Percentiles rank a stretch among this genome's conserved stretches.
Conservation (phyloP, 2,329 filamentous ascomycete genomes). For the Penicillium sp. region DNA sequence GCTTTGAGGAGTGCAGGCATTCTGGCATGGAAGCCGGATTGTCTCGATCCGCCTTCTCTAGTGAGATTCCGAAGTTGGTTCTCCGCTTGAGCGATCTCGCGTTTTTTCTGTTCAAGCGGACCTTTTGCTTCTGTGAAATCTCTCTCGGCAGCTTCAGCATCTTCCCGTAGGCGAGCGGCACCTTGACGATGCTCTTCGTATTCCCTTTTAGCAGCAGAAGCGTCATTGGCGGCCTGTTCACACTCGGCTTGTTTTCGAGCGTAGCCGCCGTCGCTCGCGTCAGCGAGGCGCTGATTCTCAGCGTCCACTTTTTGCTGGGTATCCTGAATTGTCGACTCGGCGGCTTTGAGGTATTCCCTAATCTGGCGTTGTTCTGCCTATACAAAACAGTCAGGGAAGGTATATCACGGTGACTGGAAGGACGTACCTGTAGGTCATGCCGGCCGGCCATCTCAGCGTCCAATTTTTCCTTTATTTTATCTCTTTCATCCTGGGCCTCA, state of each 20-base stretch:
- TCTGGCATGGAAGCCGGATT: constrained; percentile 55
- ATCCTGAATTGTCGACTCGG: constrained; percentile 38
- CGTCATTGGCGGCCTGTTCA: constrained; percentile 48
- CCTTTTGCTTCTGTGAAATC: constrained; percentile 18
- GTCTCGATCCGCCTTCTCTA: constrained; percentile 51
- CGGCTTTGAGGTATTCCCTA: constrained; percentile 48
- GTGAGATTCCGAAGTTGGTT: constrained; percentile 46
- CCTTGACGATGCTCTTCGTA: constrained; percentile 38
- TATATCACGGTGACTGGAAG: neutral
- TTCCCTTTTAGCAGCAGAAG: constrained; percentile 38
- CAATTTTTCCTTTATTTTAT: constrained; percentile 44
- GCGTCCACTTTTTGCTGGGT: constrained; percentile 40
- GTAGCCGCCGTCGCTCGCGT: constrained; percentile 62
- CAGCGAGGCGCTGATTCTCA: constrained; percentile 52
- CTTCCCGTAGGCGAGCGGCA: constrained; percentile 29
- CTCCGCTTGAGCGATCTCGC: constrained; percentile 49
- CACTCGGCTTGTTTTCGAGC: constrained; percentile 53
- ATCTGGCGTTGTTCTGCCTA: constrained; percentile 60
- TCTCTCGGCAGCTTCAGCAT: constrained; percentile 29
- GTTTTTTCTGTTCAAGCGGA: constrained; percentile 39
- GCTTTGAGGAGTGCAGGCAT: constrained; percentile 57
- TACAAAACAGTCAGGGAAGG: constrained; percentile 5
- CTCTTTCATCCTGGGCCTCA: constrained; percentile 41
- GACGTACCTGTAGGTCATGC: constrained; percentile 42
- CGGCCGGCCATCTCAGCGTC: constrained; percentile 49